Base-by-base conservation (phyloP, 768 basidiomycete genomes). In the Pisolithus orientalis region DNA sequence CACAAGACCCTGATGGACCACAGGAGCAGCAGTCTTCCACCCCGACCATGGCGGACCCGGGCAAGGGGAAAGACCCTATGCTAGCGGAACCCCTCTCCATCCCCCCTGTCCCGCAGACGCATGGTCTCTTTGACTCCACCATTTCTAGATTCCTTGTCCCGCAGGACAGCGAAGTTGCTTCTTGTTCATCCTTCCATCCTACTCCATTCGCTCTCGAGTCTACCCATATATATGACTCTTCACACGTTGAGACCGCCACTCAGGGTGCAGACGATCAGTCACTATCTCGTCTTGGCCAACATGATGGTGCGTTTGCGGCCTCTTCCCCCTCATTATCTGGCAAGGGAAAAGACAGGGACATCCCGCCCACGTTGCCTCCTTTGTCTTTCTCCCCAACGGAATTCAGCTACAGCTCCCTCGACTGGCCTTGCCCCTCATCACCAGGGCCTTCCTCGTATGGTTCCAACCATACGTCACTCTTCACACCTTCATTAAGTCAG, bases 311-410 rank as follows among this genome's bases (percentile, higher is more conserved):
- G 48, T 54, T 54, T 37, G 27, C 49, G 58, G 59, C 65, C 64
- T 13, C 21, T 21, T 21, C 21, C 2, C 21, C 34, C 34, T 61
- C 69, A 25, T 65, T 69, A 57, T 42, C 53, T 56, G 64, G 59
- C 61, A 89, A 85, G 70, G 81, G 76, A 59, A 86, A 78, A 68
- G 83, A 74, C 49, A 68, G 63, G 59, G 70, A 73, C 62, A 53
- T 63, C 32, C 79, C 84, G 44, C 82, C 86, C 53, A 73, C 73
- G 63, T 74, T 87, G 54, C 84, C 87, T 53, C 84, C 86, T 55
- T 72, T 87, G 53, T 70, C 75, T 31, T 82, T 90, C 60, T 73
- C 79, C 47, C 72, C 79, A 29, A 70, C 84, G 37, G 73, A 74
- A 51, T 72, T 86, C 55, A 70, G 67, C 48, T 79, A 75, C 59